phyloP scores from a whole-genome alignment of 345 rosid genomes.

The Gossypium turneri region DNA sequence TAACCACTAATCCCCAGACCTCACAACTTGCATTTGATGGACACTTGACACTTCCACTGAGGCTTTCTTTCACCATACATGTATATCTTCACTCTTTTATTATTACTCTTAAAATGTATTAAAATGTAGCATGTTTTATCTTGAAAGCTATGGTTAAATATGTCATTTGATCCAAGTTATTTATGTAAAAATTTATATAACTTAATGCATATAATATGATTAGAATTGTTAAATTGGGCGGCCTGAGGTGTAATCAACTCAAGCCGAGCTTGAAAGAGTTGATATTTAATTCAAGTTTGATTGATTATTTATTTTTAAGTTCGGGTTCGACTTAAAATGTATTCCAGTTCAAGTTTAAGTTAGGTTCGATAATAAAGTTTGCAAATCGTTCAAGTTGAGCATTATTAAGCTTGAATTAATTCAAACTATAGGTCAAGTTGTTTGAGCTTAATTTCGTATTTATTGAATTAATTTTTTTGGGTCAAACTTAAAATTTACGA shows the following conservation, averaged over 20 bases:
- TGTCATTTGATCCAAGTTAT: background rate
- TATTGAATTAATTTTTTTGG: too few relatives aligned
- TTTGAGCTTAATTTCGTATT: too few relatives aligned
- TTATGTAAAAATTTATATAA: background rate
- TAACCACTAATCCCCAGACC: background rate
- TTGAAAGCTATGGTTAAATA: background rate
- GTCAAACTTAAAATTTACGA: too few relatives aligned
- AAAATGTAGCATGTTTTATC: background rate
- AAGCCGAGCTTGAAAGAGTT: too few relatives aligned
- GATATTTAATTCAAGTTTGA: too few relatives aligned
- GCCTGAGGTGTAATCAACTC: background rate
- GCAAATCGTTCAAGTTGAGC: too few relatives aligned
- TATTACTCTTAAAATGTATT: background rate
- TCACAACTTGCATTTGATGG: background rate
- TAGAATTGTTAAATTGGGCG: background rate
- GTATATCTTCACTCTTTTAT: background rate
- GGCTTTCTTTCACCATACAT: background rate
- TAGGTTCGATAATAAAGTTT: too few relatives aligned
- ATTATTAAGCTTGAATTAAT: too few relatives aligned
- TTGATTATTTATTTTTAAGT: too few relatives aligned
- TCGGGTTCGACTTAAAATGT: too few relatives aligned
- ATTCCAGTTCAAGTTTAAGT: too few relatives aligned
- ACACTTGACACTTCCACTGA: background rate
- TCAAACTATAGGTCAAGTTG: too few relatives aligned
- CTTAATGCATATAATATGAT: background rate